These are phyloP conservation scores for Abrus pulchellus DNA, from an alignment of 306 rosid species.

Conservation along the genomic window DNA sequence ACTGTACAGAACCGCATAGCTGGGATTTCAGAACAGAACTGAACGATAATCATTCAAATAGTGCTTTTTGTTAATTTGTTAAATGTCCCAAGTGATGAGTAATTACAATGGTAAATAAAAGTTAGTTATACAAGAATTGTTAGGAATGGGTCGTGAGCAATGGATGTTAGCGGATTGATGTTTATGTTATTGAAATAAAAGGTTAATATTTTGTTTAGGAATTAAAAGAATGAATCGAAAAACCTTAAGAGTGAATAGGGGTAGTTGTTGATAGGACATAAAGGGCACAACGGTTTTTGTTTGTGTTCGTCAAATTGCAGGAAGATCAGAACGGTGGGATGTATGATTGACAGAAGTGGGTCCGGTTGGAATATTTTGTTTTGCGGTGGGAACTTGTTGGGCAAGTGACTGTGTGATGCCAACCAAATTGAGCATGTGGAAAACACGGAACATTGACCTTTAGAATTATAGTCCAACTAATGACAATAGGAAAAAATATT, in stretches of 20 bases:
- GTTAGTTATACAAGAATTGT: not conserved
- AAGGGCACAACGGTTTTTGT: constrained; percentile 55
- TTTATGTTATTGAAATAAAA: too few relatives aligned
- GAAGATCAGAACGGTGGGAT: constrained; percentile 11
- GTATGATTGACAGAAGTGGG: constrained; percentile 32
- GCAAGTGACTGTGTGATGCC: constrained; percentile 40
- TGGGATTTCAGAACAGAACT: constrained; percentile 14
- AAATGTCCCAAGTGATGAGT: not conserved
- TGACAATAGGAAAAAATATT: not conserved
- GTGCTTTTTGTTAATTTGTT: not conserved
- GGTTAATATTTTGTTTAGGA: not conserved
- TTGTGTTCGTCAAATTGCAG: constrained; percentile 17
- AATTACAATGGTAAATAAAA: not conserved
- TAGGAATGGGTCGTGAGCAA: not conserved
- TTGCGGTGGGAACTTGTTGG: constrained; percentile 31
- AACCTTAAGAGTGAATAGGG: not conserved
- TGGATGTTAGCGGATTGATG: too few relatives aligned
- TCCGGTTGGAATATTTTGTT: constrained; percentile 33
- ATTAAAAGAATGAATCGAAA: not conserved
- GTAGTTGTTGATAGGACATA: constrained; percentile 38
- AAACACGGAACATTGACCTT: not conserved
- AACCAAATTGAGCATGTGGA: constrained; percentile 38
- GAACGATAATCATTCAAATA: not conserved
- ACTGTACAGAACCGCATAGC: constrained; percentile 56
- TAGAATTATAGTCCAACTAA: not conserved